phyloP scores from a whole-genome alignment of 176 grass and related monocot species.

The Raddia distichophylla region DNA sequence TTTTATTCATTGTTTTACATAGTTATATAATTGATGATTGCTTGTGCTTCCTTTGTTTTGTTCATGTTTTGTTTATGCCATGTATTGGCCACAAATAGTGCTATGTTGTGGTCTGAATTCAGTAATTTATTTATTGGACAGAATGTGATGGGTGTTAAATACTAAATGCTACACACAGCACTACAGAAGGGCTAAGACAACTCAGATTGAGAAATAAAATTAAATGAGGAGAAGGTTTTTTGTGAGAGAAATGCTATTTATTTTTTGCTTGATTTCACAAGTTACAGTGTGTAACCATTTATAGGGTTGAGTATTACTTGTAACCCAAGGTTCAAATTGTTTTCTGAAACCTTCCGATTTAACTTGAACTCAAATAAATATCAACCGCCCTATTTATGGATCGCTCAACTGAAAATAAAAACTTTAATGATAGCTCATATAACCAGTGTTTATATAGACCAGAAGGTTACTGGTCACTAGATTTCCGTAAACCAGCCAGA shows the following conservation, averaged over 20 bases:
- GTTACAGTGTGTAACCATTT: background rate
- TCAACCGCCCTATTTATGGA: background rate
- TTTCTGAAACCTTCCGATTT: background rate
- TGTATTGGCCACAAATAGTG: slow-evolving; percentile 9
- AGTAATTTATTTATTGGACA: background rate
- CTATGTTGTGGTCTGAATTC: background rate
- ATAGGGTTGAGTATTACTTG: background rate
- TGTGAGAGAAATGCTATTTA: background rate
- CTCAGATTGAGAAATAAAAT: background rate
- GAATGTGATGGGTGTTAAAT: background rate
- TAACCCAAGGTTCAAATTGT: background rate
- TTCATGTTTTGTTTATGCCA: slow-evolving; percentile 10
- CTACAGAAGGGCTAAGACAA: background rate
- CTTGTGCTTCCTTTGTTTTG: background rate
- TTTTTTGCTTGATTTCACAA: slow-evolving; percentile 1
- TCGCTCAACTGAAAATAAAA: slow-evolving; percentile 13
- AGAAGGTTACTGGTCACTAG: background rate
- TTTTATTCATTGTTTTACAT: slow-evolving; percentile 17
- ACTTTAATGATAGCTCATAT: background rate
- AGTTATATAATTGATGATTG: slow-evolving; percentile 8
- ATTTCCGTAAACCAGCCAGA: background rate
- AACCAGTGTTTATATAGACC: background rate
- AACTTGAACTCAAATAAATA: background rate
- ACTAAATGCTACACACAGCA: background rate
- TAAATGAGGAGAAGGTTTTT: background rate